A percentile compares a stretch with the other conserved stretches of the same genome.
Evolutionary conservation across 2,329 filamentous ascomycete genomes (phyloP).

Genomic region (Neonectria faginata): DNA sequence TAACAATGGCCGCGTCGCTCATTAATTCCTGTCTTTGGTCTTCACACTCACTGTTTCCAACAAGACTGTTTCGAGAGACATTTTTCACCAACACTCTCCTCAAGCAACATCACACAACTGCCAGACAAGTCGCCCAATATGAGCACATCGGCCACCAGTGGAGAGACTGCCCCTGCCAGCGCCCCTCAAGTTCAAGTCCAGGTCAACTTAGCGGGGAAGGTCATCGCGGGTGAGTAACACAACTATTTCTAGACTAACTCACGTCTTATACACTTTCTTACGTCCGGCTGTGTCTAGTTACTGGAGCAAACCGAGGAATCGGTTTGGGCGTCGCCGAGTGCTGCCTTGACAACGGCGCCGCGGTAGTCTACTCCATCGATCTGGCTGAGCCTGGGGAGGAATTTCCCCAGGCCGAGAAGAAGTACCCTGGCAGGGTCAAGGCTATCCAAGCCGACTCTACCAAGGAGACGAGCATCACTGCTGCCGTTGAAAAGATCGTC

Average conservation of each 20-base stretch:
- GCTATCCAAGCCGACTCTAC: conserved; percentile 61
- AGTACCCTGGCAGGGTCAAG: conserved; percentile 55
- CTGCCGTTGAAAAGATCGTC: conserved; percentile 56
- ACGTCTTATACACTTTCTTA: not conserved
- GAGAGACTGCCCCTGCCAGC: conserved; percentile 1
- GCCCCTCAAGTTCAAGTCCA: conserved; percentile 19
- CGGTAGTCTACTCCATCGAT: conserved; percentile 45
- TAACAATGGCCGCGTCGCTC: too few species aligned
- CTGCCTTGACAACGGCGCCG: conserved; percentile 58
- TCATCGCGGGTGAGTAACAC: conserved; percentile 18
- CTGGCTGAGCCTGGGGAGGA: conserved; percentile 42
- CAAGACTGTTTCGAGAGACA: too few species aligned
- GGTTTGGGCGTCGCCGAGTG: conserved; percentile 61
- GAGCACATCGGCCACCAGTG: conserved; percentile 4
- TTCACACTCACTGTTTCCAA: too few species aligned
- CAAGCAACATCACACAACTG: not conserved
- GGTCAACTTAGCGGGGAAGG: conserved; percentile 21
- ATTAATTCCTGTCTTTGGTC: too few species aligned
- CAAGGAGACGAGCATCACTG: conserved; percentile 53
- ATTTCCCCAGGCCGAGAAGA: conserved; percentile 50
- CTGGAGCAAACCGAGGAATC: conserved; percentile 58
- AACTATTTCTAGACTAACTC: not conserved
- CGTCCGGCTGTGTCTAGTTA: conserved; percentile 41
- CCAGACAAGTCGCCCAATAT: not conserved
- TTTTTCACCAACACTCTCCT: too few species aligned